A percentile compares a stretch with the other conserved stretches of the same genome.
These are phyloP conservation scores for Plantago lanceolata DNA, from an alignment of 305 asterid genomes.

Conservation along the genomic window DNA sequence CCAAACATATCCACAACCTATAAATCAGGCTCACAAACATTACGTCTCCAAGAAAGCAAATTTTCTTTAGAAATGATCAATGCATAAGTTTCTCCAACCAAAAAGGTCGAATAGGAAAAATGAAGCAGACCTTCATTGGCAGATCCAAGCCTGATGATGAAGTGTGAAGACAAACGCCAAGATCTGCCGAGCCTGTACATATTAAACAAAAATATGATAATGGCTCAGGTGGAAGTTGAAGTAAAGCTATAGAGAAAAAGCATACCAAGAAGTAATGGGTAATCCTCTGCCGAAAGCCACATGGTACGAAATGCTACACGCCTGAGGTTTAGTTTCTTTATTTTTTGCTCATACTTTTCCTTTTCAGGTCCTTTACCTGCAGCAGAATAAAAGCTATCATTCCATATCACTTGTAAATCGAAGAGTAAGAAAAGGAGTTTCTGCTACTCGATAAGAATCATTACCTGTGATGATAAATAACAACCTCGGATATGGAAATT, in stretches of 20 bases:
- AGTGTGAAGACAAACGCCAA: constrained; percentile 91
- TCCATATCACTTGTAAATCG: neutral
- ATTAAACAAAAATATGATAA: constrained; percentile 24
- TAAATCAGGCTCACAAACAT: constrained; percentile 21
- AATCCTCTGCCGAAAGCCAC: constrained; percentile 96
- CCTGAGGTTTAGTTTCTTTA: constrained; percentile 70
- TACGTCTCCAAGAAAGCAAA: constrained; percentile 16
- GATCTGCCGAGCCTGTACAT: constrained; percentile 77
- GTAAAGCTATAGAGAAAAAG: constrained; percentile 12
- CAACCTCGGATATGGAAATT: constrained; percentile 67
- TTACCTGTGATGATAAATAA: constrained; percentile 90
- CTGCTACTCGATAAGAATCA: constrained; percentile 15
- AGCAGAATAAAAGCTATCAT: constrained; percentile 15
- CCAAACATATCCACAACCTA: constrained; percentile 99
- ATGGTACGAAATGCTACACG: constrained; percentile 96
- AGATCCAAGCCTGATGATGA: constrained; percentile 95
- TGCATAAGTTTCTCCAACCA: neutral
- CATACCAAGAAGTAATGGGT: constrained; percentile 90
- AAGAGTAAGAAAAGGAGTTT: neutral
- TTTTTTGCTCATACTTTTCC: constrained; percentile 80
- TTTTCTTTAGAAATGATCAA: neutral
- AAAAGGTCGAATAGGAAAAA: constrained; percentile 13
- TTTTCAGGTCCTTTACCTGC: constrained; percentile 97
- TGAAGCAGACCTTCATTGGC: constrained; percentile 77
- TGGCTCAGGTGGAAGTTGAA: neutral